Percentiles rank a stretch among this genome's conserved stretches.
phyloP scores from a whole-genome alignment of 2,329 filamentous ascomycete genomes.

The Beauveria caledonica region DNA sequence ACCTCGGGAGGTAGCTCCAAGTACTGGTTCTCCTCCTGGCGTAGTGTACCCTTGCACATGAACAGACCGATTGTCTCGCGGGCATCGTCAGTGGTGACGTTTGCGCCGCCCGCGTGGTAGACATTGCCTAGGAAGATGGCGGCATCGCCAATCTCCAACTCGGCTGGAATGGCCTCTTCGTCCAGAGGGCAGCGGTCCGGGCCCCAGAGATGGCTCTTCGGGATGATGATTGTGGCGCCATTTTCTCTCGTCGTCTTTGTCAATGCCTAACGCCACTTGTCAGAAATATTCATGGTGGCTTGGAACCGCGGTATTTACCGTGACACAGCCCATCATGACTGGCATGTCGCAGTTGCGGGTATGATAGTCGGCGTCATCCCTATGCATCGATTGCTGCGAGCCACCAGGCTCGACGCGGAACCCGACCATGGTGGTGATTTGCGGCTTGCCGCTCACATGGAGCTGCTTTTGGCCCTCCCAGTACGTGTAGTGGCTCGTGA shows the following conservation, averaged over 20 bases:
- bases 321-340: conserved; percentile 30
- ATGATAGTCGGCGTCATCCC: conserved; percentile 26
- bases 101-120: conserved; percentile 33
- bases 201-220: conserved; percentile 32
- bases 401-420: conserved; percentile 33
- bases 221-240: conserved; percentile 33
- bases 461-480: conserved; percentile 26
- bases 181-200: conserved; percentile 27
- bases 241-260: conserved; percentile 33
- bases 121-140: conserved; percentile 30
- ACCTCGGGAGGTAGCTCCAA: conserved; percentile 22
- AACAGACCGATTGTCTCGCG: conserved; percentile 27
- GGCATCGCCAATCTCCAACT: conserved; percentile 32
- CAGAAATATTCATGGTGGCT: neutral
- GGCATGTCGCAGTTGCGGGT: conserved; percentile 26
- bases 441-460: conserved; percentile 27
- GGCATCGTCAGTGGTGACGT: conserved; percentile 23
- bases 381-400: conserved; percentile 29
- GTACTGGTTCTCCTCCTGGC: conserved; percentile 28
- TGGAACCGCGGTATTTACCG: conserved; percentile 9
- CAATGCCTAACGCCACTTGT: conserved; percentile 19
- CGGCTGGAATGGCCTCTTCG: conserved; percentile 30
- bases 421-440: conserved; percentile 28
- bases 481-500: conserved; percentile 28
- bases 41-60: conserved; percentile 25